Conservation (phyloP, 345 rosid genomes). For the Arabis hirsuta region DNA sequence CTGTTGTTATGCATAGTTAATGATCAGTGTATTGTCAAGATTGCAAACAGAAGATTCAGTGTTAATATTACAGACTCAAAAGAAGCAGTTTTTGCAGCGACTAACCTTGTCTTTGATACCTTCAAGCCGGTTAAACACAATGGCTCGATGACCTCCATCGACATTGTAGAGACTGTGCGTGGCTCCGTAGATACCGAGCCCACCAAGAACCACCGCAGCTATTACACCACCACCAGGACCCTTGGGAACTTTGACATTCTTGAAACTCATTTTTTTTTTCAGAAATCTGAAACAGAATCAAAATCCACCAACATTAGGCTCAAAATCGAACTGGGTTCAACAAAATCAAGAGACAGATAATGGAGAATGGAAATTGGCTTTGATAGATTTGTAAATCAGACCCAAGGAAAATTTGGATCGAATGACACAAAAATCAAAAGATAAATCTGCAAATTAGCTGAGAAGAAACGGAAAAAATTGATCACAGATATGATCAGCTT, state of each 20-base stretch:
- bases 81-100: neutral
- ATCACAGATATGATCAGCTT: too few species aligned
- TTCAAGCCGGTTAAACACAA: slow-evolving; percentile 31
- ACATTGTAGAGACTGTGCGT: slow-evolving; percentile 36
- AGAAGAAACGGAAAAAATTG: too few species aligned
- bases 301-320: neutral
- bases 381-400: neutral
- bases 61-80: neutral
- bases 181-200: slow-evolving; percentile 66
- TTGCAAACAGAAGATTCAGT: neutral
- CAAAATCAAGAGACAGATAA: neutral
- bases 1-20: neutral
- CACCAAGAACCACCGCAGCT: slow-evolving; percentile 61
- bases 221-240: slow-evolving; percentile 70
- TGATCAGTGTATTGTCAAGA: neutral
- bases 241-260: slow-evolving; percentile 74
- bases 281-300: neutral
- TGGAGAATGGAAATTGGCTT: neutral
- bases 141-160: slow-evolving; percentile 41
- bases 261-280: slow-evolving; percentile 44
- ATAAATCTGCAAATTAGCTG: too few species aligned
- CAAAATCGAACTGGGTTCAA: neutral
- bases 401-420: neutral
- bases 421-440: neutral
- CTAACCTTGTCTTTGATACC: slow-evolving; percentile 43